These are phyloP conservation scores for Trichomonas tenax DNA, from an alignment of 208 protist species.

Conservation along the genomic window DNA sequence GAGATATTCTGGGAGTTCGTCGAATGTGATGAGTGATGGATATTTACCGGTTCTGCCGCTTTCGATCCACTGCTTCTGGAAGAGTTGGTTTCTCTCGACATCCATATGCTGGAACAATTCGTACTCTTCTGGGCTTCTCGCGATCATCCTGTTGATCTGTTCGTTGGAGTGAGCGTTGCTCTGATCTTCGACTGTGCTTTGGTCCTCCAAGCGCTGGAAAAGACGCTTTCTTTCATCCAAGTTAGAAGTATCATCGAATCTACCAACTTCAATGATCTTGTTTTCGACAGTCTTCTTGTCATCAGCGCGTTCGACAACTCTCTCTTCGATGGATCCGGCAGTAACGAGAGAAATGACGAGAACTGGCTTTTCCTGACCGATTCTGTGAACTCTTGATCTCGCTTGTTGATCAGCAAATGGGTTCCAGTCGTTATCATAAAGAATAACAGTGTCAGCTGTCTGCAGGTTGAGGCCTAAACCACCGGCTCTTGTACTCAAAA, in stretches of 20 bases:
- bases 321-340: slow-evolving; percentile 64
- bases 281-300: background rate
- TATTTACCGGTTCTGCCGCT: background rate
- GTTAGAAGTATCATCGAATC: background rate
- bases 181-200: background rate
- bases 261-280: background rate
- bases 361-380: slow-evolving; percentile 46
- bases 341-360: slow-evolving; percentile 69
- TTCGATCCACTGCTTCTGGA: background rate
- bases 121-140: background rate
- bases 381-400: slow-evolving; percentile 86
- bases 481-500: slow-evolving; percentile 85
- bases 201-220: background rate
- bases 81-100: background rate
- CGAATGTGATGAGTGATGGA: background rate
- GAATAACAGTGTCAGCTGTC: slow-evolving; percentile 87
- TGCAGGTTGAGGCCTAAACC: slow-evolving; percentile 94
- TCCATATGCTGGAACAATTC: background rate
- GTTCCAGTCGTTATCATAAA: slow-evolving; percentile 97
- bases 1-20: background rate
- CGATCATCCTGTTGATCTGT: slow-evolving; percentile 14
- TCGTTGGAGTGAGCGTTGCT: background rate
- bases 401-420: slow-evolving; percentile 91
- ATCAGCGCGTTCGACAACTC: slow-evolving; percentile 49
- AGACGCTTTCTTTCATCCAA: background rate